phyloP scores from a whole-genome alignment of 495 filamentous ascomycete species.

The Aspergillus nanangensis region DNA sequence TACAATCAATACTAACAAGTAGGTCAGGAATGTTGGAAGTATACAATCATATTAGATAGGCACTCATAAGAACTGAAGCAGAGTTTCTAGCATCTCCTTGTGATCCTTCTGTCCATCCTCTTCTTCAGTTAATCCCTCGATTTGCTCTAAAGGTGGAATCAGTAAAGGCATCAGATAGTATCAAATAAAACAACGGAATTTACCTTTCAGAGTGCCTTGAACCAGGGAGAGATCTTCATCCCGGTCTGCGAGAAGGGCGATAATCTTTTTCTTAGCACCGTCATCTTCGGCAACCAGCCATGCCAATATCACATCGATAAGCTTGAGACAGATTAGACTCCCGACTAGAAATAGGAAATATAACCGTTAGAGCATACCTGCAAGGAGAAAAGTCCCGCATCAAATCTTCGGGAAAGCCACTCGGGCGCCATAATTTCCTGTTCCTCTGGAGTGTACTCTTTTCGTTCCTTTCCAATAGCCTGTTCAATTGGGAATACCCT shows the following conservation, averaged over 20 bases:
- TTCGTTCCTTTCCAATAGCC: constrained; percentile 57
- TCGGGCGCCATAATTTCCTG: constrained; percentile 66
- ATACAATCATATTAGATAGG: too few species aligned
- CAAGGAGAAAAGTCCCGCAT: constrained; percentile 80
- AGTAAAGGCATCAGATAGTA: constrained; percentile 3
- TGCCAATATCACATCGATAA: constrained; percentile 80
- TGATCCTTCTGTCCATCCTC: constrained; percentile 54
- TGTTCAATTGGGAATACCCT: constrained; percentile 62
- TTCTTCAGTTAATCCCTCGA: constrained; percentile 55
- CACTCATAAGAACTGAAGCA: constrained; percentile 55
- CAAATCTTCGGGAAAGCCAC: constrained; percentile 78
- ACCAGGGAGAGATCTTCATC: constrained; percentile 62
- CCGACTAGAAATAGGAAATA: not conserved
- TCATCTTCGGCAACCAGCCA: constrained; percentile 93
- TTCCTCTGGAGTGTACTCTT: constrained; percentile 44
- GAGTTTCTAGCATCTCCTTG: constrained; percentile 65
- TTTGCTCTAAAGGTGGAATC: constrained; percentile 47
- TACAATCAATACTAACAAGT: constrained; percentile 7
- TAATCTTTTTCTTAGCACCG: constrained; percentile 65
- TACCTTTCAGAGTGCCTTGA: constrained; percentile 64
- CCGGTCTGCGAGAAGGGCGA: constrained; percentile 57
- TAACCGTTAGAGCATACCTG: constrained; percentile 41
- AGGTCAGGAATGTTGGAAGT: too few species aligned
- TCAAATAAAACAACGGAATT: constrained; percentile 6
- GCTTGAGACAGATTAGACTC: constrained; percentile 30